Evolutionary conservation across 2,329 filamentous ascomycete species (phyloP), one percentile per base, ranked within the genome.

Genomic region (Elsinoe fawcettii): DNA sequence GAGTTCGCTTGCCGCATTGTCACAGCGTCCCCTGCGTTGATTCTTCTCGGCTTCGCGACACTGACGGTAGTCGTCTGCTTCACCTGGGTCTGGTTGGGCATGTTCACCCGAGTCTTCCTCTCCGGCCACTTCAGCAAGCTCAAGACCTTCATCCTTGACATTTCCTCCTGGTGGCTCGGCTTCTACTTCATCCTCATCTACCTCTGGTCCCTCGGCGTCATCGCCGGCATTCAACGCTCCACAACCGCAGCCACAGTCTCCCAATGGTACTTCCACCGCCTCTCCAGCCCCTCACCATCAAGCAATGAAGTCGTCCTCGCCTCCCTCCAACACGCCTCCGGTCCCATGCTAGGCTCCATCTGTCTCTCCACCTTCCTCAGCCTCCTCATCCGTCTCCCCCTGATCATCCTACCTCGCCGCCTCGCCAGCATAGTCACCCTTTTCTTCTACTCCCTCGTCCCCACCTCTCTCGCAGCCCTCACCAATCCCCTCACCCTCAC

Each of bases 251-350:
- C 93, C 9, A 96, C 92, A 0, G 92, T 97, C 22, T 95, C 90
- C 39, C 93, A 99, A 71, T 99, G 93, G 93, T 99, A 99, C 73
- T 99, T 97, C 71, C 92, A 97, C 71, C 89, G 93, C 61, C 87
- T 95, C 65, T 84, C 85, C 3, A 81, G 85, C 9, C 90, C 92
- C 4, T 78, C 86, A 7, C 85, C 90, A 2, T 84, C 88, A 0
- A 91, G 90, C 1, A 79, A 80, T 58, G 86, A 91, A 57, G 86
- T 97, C 49, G 90, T 97, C 23, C 78, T 82, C 60, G 92, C 91
- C 5, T 92, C 91, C 12, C 76, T 96, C 44, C 77, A 79, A 51
- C 93, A 99, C 73, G 86, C 91, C 2, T 77, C 83, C 12, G 91
- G 89, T 14, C 92, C 89, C 1, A 85, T 96, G 36, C 95, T 96